A percentile compares a stretch with the other conserved stretches of the same genome.
phyloP scores from a whole-genome alignment of 1,139 yeast genomes.

The Yamadazyma blattariae region DNA sequence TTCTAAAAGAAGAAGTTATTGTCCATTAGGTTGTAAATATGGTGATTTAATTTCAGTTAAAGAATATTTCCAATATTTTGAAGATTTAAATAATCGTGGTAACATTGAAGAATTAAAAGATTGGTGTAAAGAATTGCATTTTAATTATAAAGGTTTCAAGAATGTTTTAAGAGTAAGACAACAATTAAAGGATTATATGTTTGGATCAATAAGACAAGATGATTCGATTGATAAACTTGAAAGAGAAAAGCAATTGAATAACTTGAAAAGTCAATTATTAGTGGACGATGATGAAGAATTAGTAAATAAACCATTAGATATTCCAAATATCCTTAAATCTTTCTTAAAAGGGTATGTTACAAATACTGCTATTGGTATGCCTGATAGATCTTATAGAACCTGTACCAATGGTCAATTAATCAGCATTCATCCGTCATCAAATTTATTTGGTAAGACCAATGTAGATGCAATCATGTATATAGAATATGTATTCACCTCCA shows the following conservation, averaged over 20 bases:
- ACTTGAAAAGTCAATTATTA: slow-evolving; percentile 26
- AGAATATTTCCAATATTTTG: slow-evolving; percentile 67
- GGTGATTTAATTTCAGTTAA: slow-evolving; percentile 87
- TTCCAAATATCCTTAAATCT: slow-evolving; percentile 64
- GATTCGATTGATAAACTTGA: slow-evolving; percentile 26
- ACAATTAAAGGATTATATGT: slow-evolving; percentile 76
- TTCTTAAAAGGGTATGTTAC: slow-evolving; percentile 79
- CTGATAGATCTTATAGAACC: slow-evolving; percentile 90
- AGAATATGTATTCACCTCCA: slow-evolving; percentile 89
- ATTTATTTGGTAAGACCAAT: slow-evolving; percentile 74
- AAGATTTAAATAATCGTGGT: slow-evolving; percentile 38
- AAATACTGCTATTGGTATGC: slow-evolving; percentile 92
- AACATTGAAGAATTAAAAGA: slow-evolving; percentile 50
- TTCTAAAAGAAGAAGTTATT: slow-evolving; percentile 55
- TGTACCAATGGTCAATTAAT: slow-evolving; percentile 76
- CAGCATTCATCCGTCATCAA: slow-evolving; percentile 88
- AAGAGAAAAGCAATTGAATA: slow-evolving; percentile 25
- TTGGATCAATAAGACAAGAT: slow-evolving; percentile 40
- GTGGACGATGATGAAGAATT: slow-evolving; percentile 22
- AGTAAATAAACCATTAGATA: slow-evolving; percentile 38
- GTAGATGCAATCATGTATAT: slow-evolving; percentile 90
- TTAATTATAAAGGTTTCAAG: slow-evolving; percentile 76
- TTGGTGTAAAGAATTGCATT: slow-evolving; percentile 81
- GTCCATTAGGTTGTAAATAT: slow-evolving; percentile 64
- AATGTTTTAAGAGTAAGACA: slow-evolving; percentile 73